Evolutionary conservation across 2,329 filamentous ascomycete genomes (phyloP), one percentile per base, ranked within the genome.

Genomic region (Penicillium sp.): DNA sequence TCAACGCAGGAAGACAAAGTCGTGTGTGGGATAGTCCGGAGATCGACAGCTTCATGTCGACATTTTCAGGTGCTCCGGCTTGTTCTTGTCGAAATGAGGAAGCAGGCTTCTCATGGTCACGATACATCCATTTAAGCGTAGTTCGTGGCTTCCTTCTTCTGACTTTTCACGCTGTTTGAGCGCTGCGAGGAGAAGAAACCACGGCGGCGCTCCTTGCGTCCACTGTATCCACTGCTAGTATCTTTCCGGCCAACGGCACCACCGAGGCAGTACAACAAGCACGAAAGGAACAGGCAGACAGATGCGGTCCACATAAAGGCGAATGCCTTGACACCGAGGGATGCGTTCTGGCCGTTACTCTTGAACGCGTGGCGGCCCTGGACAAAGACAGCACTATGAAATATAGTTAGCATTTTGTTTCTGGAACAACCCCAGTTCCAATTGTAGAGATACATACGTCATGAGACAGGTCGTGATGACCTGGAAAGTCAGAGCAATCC

Each of bases 231-330:
- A 29, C 48, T 39, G 35, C 49, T 45, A 10, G n/a, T 36, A 8
- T 73, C 70, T 55, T 66, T 70, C 5, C 65, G 58, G 33, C 69
- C 68, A n/a, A 70, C 65, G 1, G 68, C 65, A 41, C 78, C 78
- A 21, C 75, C 77, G 23, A 82, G 67, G 72, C 83, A 87, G 77
- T 86, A 86, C 55, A 86, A 68, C 38, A 87, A 58, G 23, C 80
- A 82, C 1, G 83, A 78, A 51, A 87, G 64, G 67, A 86, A 75
- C 66, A 82, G 81, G 66, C 78, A 81, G 25, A 77, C 81, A 27
- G 82, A 75, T 2, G 84, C 76, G 2, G 82, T 80, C 85, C 85
- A 88, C 70, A 85, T 83, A 73, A 87, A 87, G 23, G 74, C 85
- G 68, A 83, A 84, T 25, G 83, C 80, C 67, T 86, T 84, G 50